Base-by-base conservation (phyloP, 164 flowering plant species). In the Chimonanthus salicifolius region DNA sequence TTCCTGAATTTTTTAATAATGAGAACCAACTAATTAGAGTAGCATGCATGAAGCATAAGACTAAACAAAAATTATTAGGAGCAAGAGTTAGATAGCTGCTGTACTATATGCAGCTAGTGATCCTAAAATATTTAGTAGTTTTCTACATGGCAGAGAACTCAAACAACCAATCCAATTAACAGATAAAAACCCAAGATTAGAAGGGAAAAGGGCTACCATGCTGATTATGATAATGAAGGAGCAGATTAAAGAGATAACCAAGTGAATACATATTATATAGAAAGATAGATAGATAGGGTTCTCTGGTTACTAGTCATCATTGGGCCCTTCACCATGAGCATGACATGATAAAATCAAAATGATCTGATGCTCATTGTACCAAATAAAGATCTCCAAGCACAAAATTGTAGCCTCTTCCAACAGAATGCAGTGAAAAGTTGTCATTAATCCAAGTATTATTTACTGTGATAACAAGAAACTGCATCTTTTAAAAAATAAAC, bases 1-100 rank as follows among this genome's bases (percentile, higher is more conserved):
- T 82, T 82, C 93, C 97, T 92, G 84, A 72, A 48, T 68, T 58
- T 77, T 62, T 67, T 18, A 51, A 78, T 7, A 68, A 18, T 60
- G n/a, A 46, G 69, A 6, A 58, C 5, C 47, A 18, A 45, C 66
- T 33, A 64, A 77, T 82, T 62, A 80, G 68, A 74, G 64, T 45
- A n/a, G 15, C 20, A 76, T 50, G 51, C 21, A 63, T 48, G 13
- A 54, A 48, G 49, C 21, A 72, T 71, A 58, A 67, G 62, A 46
- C 16, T 18, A 47, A 58, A 7, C n/a, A 15, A 50, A 66, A 10
- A 47, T 7, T 49, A 49, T 18, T 66, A 63, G 64, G 49, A 8
- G 7, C 45, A 66, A 54, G n/a, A n/a, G 7, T 54, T 47, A 21
- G 50, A 54, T 51, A n/a, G 65, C 70, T 8, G 11, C 44, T 20